Percentiles rank a stretch among this genome's conserved stretches.
Conservation (phyloP, 768 basidiomycete species). For the Porpolomopsis calyptriformis region DNA sequence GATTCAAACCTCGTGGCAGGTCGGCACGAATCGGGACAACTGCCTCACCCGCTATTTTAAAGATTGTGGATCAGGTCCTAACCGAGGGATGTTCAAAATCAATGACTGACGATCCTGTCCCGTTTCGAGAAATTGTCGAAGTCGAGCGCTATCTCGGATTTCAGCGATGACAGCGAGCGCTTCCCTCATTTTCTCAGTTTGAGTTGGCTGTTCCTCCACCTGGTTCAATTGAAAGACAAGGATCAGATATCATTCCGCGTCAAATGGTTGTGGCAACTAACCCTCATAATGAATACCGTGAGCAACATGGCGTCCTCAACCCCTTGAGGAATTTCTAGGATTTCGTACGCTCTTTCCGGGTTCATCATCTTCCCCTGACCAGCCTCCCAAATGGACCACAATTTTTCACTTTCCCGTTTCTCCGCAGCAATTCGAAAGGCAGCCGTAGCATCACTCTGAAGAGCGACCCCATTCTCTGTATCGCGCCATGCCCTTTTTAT, state of each 20-base stretch:
- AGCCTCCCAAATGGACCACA: constrained; percentile 43
- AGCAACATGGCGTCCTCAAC: constrained; percentile 71
- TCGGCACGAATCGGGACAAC: constrained; percentile 43
- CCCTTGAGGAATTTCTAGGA: constrained; percentile 59
- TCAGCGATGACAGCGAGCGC: constrained; percentile 70
- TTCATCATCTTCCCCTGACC: constrained; percentile 51
- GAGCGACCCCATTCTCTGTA: constrained; percentile 33
- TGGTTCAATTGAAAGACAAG: constrained; percentile 19
- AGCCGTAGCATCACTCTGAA: constrained; percentile 48
- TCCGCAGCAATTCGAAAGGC: constrained; percentile 64
- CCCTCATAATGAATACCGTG: constrained; percentile 62
- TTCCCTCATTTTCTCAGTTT: constrained; percentile 59
- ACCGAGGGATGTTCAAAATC: neutral
- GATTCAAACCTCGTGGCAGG: constrained; percentile 77
- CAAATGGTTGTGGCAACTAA: constrained; percentile 22
- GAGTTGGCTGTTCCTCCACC: constrained; percentile 63
- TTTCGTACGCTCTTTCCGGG: constrained; percentile 58
- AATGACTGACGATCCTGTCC: constrained; percentile 63
- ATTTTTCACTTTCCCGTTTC: constrained; percentile 37
- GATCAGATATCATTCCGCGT: neutral
- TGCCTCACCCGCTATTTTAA: constrained; percentile 52
- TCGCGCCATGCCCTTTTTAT: constrained; percentile 48
- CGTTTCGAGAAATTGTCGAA: constrained; percentile 53
- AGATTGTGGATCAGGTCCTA: too few species aligned
- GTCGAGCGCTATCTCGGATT: constrained; percentile 56